These are phyloP conservation scores for Xylariaceae sp. DNA, from an alignment of 2,329 filamentous ascomycete species.

Conservation along the genomic window DNA sequence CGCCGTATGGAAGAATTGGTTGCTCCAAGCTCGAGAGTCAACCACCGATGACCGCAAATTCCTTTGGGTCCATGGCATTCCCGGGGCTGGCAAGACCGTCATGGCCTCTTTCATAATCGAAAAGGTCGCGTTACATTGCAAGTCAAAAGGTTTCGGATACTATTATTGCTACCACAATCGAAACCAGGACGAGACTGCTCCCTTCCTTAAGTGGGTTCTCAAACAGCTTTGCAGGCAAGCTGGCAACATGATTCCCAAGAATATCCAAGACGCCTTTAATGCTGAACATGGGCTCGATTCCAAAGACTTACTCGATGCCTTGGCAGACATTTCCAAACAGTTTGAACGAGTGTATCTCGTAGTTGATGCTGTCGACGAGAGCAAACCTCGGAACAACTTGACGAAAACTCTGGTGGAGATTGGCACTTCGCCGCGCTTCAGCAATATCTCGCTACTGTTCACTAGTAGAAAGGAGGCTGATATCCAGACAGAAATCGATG, in stretches of 20 bases:
- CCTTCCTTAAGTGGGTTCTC: conserved; percentile 28
- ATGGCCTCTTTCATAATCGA: conserved; percentile 30
- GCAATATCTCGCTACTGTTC: conserved; percentile 26
- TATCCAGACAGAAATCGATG: conserved; percentile 19
- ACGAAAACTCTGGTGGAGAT: conserved; percentile 22
- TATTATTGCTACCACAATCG: conserved; percentile 33
- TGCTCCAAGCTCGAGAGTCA: not conserved
- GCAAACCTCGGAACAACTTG: conserved; percentile 20
- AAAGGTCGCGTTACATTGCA: conserved; percentile 13
- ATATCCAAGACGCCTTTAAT: conserved; percentile 13
- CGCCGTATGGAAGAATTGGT: conserved; percentile 4
- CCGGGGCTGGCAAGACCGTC: conserved; percentile 30
- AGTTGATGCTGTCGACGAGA: conserved; percentile 33
- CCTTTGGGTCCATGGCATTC: conserved; percentile 21
- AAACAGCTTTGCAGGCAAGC: conserved; percentile 24
- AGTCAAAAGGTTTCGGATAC: conserved; percentile 21
- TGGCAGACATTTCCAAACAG: conserved; percentile 19
- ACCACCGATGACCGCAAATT: conserved; percentile 1
- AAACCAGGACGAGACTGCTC: conserved; percentile 26
- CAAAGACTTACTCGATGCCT: conserved; percentile 18
- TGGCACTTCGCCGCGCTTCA: conserved; percentile 21
- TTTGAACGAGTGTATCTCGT: conserved; percentile 25
- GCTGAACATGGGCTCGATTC: conserved; percentile 8
- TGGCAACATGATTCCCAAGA: conserved; percentile 14
- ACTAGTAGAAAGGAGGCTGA: conserved; percentile 32